Evolutionary conservation across 768 basidiomycete genomes (phyloP).

Genomic region (Daedaleopsis nitida): DNA sequence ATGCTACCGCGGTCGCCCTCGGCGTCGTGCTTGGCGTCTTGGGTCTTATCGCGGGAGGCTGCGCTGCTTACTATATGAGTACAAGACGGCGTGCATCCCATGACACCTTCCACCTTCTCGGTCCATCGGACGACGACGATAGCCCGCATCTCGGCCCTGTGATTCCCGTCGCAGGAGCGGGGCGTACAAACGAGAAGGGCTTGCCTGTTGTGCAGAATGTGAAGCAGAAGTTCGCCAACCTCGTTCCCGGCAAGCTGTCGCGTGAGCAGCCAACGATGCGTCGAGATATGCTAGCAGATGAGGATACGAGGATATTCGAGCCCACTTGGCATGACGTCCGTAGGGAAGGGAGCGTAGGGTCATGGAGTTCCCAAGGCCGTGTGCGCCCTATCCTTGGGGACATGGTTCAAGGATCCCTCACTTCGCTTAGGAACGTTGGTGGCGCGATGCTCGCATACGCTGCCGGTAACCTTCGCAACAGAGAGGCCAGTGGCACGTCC

Average conservation of each 20-base stretch:
- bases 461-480: conserved; percentile 20
- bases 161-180: conserved; percentile 29
- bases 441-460: conserved; percentile 32
- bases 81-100: conserved; percentile 34
- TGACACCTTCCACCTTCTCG: conserved; percentile 32
- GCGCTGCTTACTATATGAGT: conserved; percentile 49
- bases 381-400: conserved; percentile 27
- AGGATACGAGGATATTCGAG: conserved; percentile 60
- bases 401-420: conserved; percentile 29
- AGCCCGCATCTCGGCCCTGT: conserved; percentile 27
- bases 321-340: conserved; percentile 25
- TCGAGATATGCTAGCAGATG: conserved; percentile 78
- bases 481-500: conserved; percentile 42
- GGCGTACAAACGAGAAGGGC: conserved; percentile 24
- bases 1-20: conserved; percentile 54
- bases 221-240: conserved; percentile 33
- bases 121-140: conserved; percentile 36
- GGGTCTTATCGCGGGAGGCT: conserved; percentile 48
- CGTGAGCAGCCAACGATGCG: conserved; percentile 34
- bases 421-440: conserved; percentile 31
- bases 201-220: conserved; percentile 24
- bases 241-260: conserved; percentile 31
- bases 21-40: conserved; percentile 64
- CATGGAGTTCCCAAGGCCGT: conserved; percentile 20
- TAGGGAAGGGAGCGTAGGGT: conserved; percentile 28